A percentile compares a stretch with the other conserved stretches of the same genome.
Conservation (phyloP, 164 flowering plant species). For the Cinnamomum micranthum region DNA sequence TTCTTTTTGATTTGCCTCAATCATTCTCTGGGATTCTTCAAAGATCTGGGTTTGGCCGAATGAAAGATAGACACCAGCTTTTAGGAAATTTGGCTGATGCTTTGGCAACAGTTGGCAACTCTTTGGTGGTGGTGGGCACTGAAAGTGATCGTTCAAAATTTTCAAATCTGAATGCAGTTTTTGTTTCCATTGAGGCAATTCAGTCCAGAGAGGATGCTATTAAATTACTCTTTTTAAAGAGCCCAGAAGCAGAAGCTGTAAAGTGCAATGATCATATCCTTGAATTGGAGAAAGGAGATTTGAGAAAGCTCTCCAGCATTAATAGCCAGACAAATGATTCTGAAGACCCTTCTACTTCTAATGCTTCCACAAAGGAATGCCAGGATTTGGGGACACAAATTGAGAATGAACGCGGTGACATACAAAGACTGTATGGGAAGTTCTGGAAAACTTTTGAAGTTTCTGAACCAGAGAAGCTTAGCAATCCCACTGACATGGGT, state of each 20-base stretch:
- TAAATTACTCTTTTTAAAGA: slow-evolving; percentile 35
- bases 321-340: neutral
- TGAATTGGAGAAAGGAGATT: neutral
- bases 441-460: slow-evolving; percentile 21
- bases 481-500: neutral
- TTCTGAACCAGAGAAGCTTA: neutral
- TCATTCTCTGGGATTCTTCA: slow-evolving; percentile 25
- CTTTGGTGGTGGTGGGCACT: slow-evolving; percentile 41
- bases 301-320: neutral
- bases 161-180: slow-evolving; percentile 21
- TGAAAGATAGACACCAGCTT: neutral
- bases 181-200: slow-evolving; percentile 25
- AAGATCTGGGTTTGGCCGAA: neutral
- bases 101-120: slow-evolving; percentile 43
- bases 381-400: neutral
- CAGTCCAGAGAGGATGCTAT: slow-evolving; percentile 38
- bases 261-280: neutral
- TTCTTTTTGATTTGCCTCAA: slow-evolving; percentile 38
- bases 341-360: slow-evolving; percentile 9
- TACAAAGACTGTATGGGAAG: neutral
- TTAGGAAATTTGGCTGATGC: slow-evolving; percentile 39
- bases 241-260: slow-evolving; percentile 4
- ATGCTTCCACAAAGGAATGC: neutral
- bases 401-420: slow-evolving; percentile 5
- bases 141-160: slow-evolving; percentile 4